Base-by-base conservation (phyloP, 805 yeast species). In the Kodamaea kakaduensis region DNA sequence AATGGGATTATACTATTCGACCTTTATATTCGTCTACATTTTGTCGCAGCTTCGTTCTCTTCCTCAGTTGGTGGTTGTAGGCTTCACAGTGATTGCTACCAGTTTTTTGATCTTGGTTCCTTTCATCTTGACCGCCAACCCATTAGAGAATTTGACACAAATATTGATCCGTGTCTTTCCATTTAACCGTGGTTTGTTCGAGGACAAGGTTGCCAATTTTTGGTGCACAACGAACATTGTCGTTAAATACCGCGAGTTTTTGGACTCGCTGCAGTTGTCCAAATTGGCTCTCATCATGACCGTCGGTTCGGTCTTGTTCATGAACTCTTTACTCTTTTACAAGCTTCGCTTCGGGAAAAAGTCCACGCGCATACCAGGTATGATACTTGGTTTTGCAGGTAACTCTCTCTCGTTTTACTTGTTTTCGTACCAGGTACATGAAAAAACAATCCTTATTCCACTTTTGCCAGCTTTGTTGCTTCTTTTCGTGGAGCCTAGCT, bases 371-470 rank as follows among this genome's bases (percentile, higher is more conserved):
- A 46, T 50, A 5, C 51, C 56, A 4, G 50, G 47, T 6, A 21
- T 64, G 19, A 48, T 66, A 0, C 86, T 88, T 77, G 86, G 89
- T 1, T 72, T 93, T 34, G 77, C 88, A 1, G 79, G 86, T 0
- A 78, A 90, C 39, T 78, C 98, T 0, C 73, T 93, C 79, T 81
- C 94, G 0, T 93, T 93, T 53, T 93, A 71, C 56, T 66, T 93
- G 35, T 93, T 93, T 56, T 82, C 95, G 20, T 93, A 87, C 67
- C 97, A 90, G 56, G 97, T 93, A 4, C 98, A 93, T 56, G 97
- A 93, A 60, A 93, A 93, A 61, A 76, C 93, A 0, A 89, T 93
- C 10, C 62, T 93, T 40, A 73, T 93, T 2, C 97, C 98, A 0
- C 68, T 93, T 45, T 54, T 93, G 48, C 97, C 97, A 4, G 75